A percentile compares a stretch with the other conserved stretches of the same genome.
Evolutionary conservation across 2,329 filamentous ascomycete genomes (phyloP).

Genomic region (Raffaelea deltoideospora): DNA sequence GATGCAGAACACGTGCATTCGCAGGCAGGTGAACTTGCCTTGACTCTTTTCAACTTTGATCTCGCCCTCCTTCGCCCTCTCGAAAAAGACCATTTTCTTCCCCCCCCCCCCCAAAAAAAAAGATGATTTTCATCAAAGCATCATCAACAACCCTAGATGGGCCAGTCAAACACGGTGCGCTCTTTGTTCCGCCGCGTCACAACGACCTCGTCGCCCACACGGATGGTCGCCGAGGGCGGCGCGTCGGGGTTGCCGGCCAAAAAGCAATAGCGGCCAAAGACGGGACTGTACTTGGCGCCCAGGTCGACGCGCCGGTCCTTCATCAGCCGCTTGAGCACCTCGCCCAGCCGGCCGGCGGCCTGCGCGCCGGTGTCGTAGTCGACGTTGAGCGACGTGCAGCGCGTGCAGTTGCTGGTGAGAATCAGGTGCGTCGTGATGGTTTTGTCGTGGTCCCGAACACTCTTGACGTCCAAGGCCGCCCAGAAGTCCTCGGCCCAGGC

Average conservation of each 20-base stretch:
- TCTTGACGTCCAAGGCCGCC: constrained; percentile 38
- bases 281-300: constrained; percentile 51
- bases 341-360: constrained; percentile 40
- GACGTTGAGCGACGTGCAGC: constrained; percentile 57
- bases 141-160: too few species aligned
- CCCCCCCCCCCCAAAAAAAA: too few species aligned
- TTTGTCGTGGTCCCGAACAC: constrained; percentile 3
- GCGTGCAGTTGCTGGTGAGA: constrained; percentile 54
- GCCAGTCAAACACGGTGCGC: constrained; percentile 39
- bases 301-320: constrained; percentile 53
- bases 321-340: constrained; percentile 54
- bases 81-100: too few species aligned
- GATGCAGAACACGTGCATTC: too few species aligned
- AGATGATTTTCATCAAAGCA: too few species aligned
- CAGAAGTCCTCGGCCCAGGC: constrained; percentile 61
- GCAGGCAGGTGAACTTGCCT: too few species aligned
- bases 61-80: too few species aligned
- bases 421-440: constrained; percentile 22
- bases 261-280: constrained; percentile 63
- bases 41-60: too few species aligned
- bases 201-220: constrained; percentile 40
- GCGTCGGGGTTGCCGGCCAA: constrained; percentile 19
- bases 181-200: constrained; percentile 34
- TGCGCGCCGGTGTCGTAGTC: constrained; percentile 51
- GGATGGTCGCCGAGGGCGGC: too few species aligned